Evolutionary conservation across 805 yeast genomes (phyloP).

Genomic region (Komagataella mondaviorum): DNA sequence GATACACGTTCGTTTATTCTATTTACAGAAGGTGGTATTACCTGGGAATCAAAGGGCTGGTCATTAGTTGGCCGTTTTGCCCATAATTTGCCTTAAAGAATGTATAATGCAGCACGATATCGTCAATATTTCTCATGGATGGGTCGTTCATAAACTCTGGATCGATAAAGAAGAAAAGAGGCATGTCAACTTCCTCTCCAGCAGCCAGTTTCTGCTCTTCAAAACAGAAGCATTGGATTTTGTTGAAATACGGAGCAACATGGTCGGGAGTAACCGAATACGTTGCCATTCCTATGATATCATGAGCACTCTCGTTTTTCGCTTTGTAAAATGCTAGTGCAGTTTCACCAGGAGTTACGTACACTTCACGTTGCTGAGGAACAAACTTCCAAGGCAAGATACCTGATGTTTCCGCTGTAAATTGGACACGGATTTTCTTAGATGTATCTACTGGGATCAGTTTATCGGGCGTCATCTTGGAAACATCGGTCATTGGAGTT

Average conservation of each 20-base stretch:
- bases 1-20: too few species aligned
- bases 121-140: conserved; percentile 79
- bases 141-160: conserved; percentile 95
- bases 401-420: conserved; percentile 86
- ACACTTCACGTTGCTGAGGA: conserved; percentile 90
- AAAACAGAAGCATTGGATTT: conserved; percentile 96
- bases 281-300: conserved; percentile 97
- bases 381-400: conserved; percentile 89
- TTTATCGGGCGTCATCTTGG: conserved; percentile 75
- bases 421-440: conserved; percentile 68
- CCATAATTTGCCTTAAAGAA: conserved; percentile 49
- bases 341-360: conserved; percentile 92
- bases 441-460: conserved; percentile 79
- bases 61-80: neutral
- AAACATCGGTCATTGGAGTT: conserved; percentile 75
- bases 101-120: conserved; percentile 82
- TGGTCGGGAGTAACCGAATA: conserved; percentile 94
- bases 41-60: neutral
- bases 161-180: conserved; percentile 91
- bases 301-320: conserved; percentile 70
- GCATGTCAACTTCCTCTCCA: conserved; percentile 98
- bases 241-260: conserved; percentile 92
- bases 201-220: conserved; percentile 91
- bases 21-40: neutral
- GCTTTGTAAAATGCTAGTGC: conserved; percentile 95